phyloP scores from a whole-genome alignment of 2,329 filamentous ascomycete genomes.

The Aspergillus alliaceus region DNA sequence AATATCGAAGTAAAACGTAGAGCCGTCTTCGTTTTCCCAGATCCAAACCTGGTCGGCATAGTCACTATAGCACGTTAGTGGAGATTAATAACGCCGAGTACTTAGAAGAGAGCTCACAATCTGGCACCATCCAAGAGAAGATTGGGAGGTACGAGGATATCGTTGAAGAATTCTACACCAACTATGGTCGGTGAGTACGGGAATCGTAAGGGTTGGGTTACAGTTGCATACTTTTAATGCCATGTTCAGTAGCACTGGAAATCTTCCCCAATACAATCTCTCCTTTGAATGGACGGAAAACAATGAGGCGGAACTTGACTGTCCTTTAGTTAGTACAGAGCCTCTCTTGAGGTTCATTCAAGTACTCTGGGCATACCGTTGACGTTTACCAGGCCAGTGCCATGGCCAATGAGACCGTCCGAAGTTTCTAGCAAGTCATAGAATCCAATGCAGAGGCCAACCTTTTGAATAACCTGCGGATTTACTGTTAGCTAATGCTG shows the following conservation, averaged over 20 bases:
- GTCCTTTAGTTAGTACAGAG: constrained; percentile 3
- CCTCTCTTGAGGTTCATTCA: background rate
- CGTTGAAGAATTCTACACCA: constrained; percentile 88
- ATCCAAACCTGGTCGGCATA: constrained; percentile 78
- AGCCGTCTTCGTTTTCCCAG: constrained; percentile 72
- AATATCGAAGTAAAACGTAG: constrained; percentile 81
- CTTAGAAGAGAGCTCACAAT: constrained; percentile 61
- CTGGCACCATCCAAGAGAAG: constrained; percentile 73
- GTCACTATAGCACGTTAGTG: constrained; percentile 53
- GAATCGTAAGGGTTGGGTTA: background rate
- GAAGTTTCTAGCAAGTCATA: constrained; percentile 88
- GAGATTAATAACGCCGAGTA: background rate
- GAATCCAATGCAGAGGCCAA: constrained; percentile 89
- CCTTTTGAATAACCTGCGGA: constrained; percentile 77
- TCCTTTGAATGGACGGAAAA: constrained; percentile 94
- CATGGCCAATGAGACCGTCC: constrained; percentile 91
- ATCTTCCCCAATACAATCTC: constrained; percentile 88
- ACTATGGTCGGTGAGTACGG: constrained; percentile 50
- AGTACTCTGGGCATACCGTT: constrained; percentile 62
- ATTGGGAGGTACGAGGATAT: constrained; percentile 76
- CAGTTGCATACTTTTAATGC: constrained; percentile 64
- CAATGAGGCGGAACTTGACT: constrained; percentile 91
- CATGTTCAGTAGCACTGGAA: constrained; percentile 67
- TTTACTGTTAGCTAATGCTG: background rate
- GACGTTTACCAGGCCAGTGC: constrained; percentile 87